Conservation (phyloP, 2,329 filamentous ascomycete genomes). For the Fusarium sp. region DNA sequence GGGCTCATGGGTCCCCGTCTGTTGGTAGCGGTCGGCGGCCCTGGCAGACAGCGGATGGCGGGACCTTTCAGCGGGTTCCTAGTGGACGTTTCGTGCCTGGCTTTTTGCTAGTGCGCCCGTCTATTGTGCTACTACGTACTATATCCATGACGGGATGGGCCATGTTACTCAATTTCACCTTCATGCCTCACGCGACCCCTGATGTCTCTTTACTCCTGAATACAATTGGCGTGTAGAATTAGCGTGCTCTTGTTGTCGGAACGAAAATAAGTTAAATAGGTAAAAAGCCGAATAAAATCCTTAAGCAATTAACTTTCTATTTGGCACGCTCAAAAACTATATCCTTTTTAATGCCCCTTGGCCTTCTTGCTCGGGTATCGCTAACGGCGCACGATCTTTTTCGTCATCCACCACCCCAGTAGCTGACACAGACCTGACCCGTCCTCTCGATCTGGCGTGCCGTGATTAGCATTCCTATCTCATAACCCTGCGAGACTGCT, state of each 20-base stretch:
- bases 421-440: conserved; percentile 18
- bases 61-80: conserved; percentile 17
- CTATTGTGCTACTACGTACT: background rate
- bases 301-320: conserved; percentile 16
- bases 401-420: conserved; percentile 9
- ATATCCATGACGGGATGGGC: conserved; percentile 4
- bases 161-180: conserved; percentile 28
- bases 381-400: conserved; percentile 29
- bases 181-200: conserved; percentile 37
- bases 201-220: background rate
- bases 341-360: conserved; percentile 21
- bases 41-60: conserved; percentile 30
- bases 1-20: conserved; percentile 11
- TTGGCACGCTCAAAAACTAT: conserved; percentile 19
- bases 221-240: background rate
- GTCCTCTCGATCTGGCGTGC: conserved; percentile 24
- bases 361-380: conserved; percentile 37
- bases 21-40: conserved; percentile 24
- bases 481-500: conserved; percentile 10
- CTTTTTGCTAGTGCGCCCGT: conserved; percentile 1
- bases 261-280: background rate
- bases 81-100: conserved; percentile 1
- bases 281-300: conserved; percentile 2
- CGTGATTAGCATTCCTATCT: conserved; percentile 35
- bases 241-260: background rate